These are phyloP conservation scores for Chloris gayana DNA, from an alignment of 176 grass and related monocot genomes.

Conservation along the genomic window DNA sequence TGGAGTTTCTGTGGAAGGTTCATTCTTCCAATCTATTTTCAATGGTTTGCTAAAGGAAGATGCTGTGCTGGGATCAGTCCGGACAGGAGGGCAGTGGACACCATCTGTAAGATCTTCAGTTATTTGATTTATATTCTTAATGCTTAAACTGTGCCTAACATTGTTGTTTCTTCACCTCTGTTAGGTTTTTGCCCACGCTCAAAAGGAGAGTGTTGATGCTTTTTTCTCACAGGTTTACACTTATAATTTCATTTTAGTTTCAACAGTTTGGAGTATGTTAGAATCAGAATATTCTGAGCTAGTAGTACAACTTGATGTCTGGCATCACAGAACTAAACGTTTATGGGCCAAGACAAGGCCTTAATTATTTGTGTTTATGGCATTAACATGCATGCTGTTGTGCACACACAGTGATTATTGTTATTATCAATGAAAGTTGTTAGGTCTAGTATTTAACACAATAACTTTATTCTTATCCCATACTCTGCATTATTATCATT, in stretches of 20 bases:
- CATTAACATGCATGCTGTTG: neutral
- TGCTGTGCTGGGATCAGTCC: constrained; percentile 72
- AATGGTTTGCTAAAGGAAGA: constrained; percentile 83
- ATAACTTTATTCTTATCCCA: constrained; percentile 18
- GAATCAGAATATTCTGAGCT: constrained; percentile 24
- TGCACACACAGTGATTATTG: neutral
- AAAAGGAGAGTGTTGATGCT: constrained; percentile 95
- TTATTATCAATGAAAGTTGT: constrained; percentile 7
- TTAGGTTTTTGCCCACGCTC: constrained; percentile 95
- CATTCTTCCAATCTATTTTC: constrained; percentile 96
- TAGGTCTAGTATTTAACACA: constrained; percentile 16
- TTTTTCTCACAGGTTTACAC: constrained; percentile 93
- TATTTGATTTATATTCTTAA: constrained; percentile 40
- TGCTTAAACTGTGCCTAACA: constrained; percentile 28
- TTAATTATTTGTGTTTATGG: constrained; percentile 1
- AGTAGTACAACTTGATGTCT: constrained; percentile 9
- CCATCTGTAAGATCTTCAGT: constrained; percentile 73
- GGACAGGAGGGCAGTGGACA: constrained; percentile 92
- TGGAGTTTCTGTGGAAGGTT: constrained; percentile 86
- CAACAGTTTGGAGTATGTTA: constrained; percentile 28
- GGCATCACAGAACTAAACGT: constrained; percentile 17
- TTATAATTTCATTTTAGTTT: constrained; percentile 28
- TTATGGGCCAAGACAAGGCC: constrained; percentile 14
- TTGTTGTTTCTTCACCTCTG: constrained; percentile 40
- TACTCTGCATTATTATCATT: constrained; percentile 21